Evolutionary conservation across 2,329 filamentous ascomycete species (phyloP), one percentile per base, ranked within the genome.

Genomic region (Pyricularia sp.): DNA sequence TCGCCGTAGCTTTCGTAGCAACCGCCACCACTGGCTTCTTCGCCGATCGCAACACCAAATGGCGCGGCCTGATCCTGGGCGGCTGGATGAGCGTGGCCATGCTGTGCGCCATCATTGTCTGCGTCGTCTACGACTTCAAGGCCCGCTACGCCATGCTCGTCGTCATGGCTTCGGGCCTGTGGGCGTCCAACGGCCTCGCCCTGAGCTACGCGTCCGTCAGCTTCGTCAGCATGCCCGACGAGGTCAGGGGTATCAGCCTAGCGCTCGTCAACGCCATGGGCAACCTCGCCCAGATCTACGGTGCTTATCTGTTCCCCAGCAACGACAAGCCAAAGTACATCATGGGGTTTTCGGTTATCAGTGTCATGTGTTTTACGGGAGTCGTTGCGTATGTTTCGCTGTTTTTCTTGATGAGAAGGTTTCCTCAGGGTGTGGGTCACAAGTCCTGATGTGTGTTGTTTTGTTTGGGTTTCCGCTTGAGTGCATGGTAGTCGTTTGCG

Each of bases 231-330:
- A 82, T 86, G 79, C 77, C 78, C 25, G 79, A 79, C 0, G 83
- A 86, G 71, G 80, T 81, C 3, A 75, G 84, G n/a, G 84, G 80
- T 17, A 80, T 87, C n/a, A 79, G 79, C 3, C 74, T 87, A 26
- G 84, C 84, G 1, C 74, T 86, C 11, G 81, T 86, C 58, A 86
- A 86, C 71, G 82, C 83, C 0, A 77, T 86, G 73, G 84, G 83
- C 3, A 86, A 86, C 70, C 73, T 86, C 12, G 82, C 84, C 0
- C 82, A 85, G 70, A 86, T 87, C 23, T 87, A 86, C 70, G 84
- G 85, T 0, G 72, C 76, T 0, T 78, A 78, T 68, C 67, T 78
- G 6, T 78, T 77, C 69, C 76, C 76, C 14, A 64, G 64, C 26
- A 3, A 31, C 17, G 70, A 71, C 63, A 55, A 58, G 25, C 70